Evolutionary conservation across 805 yeast species (phyloP).

Genomic region (Alloascoidea africana): DNA sequence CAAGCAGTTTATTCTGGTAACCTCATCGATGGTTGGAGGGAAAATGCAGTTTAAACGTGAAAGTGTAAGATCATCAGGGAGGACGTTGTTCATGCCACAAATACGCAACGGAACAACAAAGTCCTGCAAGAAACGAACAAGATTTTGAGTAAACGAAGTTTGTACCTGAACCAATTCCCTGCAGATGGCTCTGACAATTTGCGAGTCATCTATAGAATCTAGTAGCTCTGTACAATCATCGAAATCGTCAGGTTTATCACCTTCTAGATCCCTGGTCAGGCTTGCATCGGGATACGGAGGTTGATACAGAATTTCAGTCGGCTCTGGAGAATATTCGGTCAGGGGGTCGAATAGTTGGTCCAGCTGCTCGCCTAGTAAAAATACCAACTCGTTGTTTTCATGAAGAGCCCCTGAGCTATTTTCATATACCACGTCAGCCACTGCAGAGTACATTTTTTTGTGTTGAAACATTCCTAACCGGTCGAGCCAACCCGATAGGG

Average conservation of each 20-base stretch:
- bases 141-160: slow-evolving; percentile 51
- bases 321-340: slow-evolving; percentile 85
- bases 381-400: slow-evolving; percentile 63
- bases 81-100: slow-evolving; percentile 26
- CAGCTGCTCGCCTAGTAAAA: slow-evolving; percentile 65
- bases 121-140: slow-evolving; percentile 65
- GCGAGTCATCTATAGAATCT: background rate
- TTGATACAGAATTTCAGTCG: slow-evolving; percentile 52
- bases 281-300: slow-evolving; percentile 23
- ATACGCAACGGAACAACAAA: slow-evolving; percentile 68
- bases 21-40: slow-evolving; percentile 93
- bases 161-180: slow-evolving; percentile 59
- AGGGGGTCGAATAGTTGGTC: slow-evolving; percentile 85
- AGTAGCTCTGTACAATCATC: background rate
- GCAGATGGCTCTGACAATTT: slow-evolving; percentile 33
- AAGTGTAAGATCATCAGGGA: slow-evolving; percentile 18
- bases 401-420: slow-evolving; percentile 35
- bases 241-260: background rate
- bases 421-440: slow-evolving; percentile 65
- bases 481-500: background rate
- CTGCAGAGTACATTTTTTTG: slow-evolving; percentile 30
- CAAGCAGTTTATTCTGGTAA: slow-evolving; percentile 78
- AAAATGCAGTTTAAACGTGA: slow-evolving; percentile 61
- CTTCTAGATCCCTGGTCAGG: slow-evolving; percentile 3
- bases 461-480: slow-evolving; percentile 42